Evolutionary conservation across 2,329 filamentous ascomycete species (phyloP).

Genomic region (Ramichloridium luteum): DNA sequence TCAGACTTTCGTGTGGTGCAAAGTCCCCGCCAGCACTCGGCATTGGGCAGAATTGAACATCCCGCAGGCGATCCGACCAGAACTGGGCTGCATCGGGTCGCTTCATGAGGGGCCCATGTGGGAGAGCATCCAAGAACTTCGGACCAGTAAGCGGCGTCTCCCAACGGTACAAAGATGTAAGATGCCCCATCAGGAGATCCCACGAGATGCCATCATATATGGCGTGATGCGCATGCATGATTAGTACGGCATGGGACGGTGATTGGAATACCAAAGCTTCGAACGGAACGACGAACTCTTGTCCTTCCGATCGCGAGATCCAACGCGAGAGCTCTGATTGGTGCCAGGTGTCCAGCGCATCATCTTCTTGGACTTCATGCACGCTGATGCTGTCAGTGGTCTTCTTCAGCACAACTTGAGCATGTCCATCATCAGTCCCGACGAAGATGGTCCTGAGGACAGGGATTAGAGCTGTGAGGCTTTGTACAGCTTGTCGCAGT

Average conservation of each 20-base stretch:
- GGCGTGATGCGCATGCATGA: constrained; percentile 68
- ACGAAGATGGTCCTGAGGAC: constrained; percentile 64
- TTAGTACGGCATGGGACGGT: constrained; percentile 31
- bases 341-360: constrained; percentile 20
- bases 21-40: not conserved
- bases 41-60: constrained; percentile 15
- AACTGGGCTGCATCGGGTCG: constrained; percentile 45
- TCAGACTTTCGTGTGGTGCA: not conserved
- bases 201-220: constrained; percentile 79
- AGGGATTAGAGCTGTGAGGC: constrained; percentile 41
- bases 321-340: constrained; percentile 31
- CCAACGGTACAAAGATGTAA: constrained; percentile 42
- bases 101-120: constrained; percentile 52
- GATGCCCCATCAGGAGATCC: constrained; percentile 48
- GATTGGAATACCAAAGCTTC: constrained; percentile 36
- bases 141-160: constrained; percentile 29
- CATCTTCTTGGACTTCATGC: constrained; percentile 32
- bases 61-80: constrained; percentile 49
- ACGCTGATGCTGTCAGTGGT: constrained; percentile 12
- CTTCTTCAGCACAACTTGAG: constrained; percentile 54
- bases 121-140: constrained; percentile 53
- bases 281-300: constrained; percentile 40
- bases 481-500: constrained; percentile 48
- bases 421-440: constrained; percentile 59
- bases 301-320: constrained; percentile 38